phyloP scores from a whole-genome alignment of 768 basidiomycete genomes.

The Amanita molliuscula region DNA sequence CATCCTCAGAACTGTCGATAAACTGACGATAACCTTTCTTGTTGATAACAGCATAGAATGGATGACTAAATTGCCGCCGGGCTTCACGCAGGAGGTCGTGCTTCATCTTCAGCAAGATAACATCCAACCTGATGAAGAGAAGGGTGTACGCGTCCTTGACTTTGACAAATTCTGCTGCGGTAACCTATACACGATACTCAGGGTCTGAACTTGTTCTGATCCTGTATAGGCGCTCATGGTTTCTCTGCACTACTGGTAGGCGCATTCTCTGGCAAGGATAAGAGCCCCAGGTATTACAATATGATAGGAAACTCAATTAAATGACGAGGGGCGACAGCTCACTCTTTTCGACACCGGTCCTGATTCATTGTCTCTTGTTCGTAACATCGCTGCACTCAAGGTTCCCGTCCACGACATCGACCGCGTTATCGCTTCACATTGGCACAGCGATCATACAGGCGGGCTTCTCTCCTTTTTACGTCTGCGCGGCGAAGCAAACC shows the following conservation, averaged over 20 bases:
- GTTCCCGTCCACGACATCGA: conserved; percentile 43
- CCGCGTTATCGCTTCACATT: conserved; percentile 64
- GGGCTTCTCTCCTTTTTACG: conserved; percentile 59
- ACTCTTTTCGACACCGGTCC: conserved; percentile 82
- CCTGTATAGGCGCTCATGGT: conserved; percentile 61
- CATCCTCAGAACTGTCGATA: conserved; percentile 21
- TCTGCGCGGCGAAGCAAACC: conserved; percentile 21
- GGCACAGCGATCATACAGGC: conserved; percentile 72
- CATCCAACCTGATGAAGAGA: conserved; percentile 27
- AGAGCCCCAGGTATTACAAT: background rate
- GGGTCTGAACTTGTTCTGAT: background rate
- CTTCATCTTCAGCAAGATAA: conserved; percentile 45
- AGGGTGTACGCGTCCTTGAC: conserved; percentile 55
- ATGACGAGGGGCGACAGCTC: conserved; percentile 32
- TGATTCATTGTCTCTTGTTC: conserved; percentile 62
- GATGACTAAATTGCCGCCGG: conserved; percentile 74
- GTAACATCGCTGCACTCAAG: conserved; percentile 56
- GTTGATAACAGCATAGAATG: conserved; percentile 80
- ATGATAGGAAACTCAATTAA: conserved; percentile 44
- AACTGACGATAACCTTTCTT: conserved; percentile 46
- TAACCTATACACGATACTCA: conserved; percentile 7
- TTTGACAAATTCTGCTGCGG: conserved; percentile 62
- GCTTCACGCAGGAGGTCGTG: conserved; percentile 63
- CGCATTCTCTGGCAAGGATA: background rate
- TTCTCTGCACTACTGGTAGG: conserved; percentile 72